Conservation (phyloP, 352 stramenopile genomes). For the Globisporangium splendens region DNA sequence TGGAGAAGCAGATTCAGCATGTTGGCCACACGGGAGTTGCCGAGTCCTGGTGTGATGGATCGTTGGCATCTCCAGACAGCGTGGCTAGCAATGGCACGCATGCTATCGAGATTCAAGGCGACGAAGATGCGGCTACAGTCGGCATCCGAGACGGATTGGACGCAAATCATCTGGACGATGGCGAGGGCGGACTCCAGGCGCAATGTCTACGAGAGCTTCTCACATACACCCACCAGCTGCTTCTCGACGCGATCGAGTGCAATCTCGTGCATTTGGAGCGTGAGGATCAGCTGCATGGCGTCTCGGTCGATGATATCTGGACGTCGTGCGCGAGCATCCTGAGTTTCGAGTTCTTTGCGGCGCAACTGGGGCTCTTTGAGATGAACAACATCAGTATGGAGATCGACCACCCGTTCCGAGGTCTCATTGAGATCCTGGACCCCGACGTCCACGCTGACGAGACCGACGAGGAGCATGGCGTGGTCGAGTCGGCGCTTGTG, state of each 20-base stretch:
- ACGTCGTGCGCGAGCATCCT: conserved; percentile 58
- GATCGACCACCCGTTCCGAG: conserved; percentile 76
- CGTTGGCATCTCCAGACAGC: no score
- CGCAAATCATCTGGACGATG: neutral
- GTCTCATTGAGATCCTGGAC: conserved; percentile 70
- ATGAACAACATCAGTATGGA: conserved; percentile 96
- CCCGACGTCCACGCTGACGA: conserved; percentile 29
- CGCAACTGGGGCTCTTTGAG: conserved; percentile 94
- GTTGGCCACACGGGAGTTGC: neutral
- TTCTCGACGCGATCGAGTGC: conserved; percentile 63
- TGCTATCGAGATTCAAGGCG: no score
- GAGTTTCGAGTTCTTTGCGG: conserved; percentile 84
- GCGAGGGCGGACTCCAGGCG: conserved; percentile 16
- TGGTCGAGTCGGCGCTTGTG: conserved; percentile 28
- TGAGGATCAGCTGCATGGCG: conserved; percentile 53
- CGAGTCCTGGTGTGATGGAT: neutral
- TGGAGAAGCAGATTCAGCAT: conserved; percentile 9
- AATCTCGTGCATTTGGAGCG: conserved; percentile 64
- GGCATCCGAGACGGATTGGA: neutral
- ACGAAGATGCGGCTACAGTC: neutral
- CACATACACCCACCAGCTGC: conserved; percentile 53
- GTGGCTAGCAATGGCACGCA: no score
- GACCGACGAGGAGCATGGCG: conserved; percentile 12
- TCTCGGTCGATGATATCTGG: conserved; percentile 59
- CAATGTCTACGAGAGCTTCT: conserved; percentile 60